phyloP scores from a whole-genome alignment of 768 basidiomycete genomes.

The Amanita thiersii region DNA sequence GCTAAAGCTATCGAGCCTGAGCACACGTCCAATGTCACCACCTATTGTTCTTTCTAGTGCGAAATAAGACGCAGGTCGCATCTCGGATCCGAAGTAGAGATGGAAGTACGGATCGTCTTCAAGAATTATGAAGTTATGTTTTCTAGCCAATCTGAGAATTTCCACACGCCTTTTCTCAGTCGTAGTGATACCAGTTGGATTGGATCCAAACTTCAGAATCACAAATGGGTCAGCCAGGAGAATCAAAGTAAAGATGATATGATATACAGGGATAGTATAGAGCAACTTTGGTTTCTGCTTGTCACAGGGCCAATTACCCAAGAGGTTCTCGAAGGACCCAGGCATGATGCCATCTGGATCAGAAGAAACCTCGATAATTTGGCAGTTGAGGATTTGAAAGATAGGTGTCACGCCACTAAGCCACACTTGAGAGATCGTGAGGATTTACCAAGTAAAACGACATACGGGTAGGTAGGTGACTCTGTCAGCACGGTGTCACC shows the following conservation, averaged over 20 bases:
- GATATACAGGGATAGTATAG: slow-evolving; percentile 67
- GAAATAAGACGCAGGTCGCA: slow-evolving; percentile 71
- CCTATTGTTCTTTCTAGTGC: slow-evolving; percentile 54
- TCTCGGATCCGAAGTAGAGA: slow-evolving; percentile 59
- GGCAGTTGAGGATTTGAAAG: slow-evolving; percentile 40
- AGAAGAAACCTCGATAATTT: slow-evolving; percentile 56
- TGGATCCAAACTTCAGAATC: slow-evolving; percentile 66
- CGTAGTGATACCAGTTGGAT: slow-evolving; percentile 76
- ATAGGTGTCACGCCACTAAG: slow-evolving; percentile 56
- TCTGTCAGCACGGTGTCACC: slow-evolving; percentile 81
- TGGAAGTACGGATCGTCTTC: slow-evolving; percentile 82
- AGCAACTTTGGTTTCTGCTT: slow-evolving; percentile 67
- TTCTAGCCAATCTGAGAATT: slow-evolving; percentile 57
- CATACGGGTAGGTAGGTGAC: slow-evolving; percentile 65
- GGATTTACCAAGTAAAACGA: slow-evolving; percentile 6
- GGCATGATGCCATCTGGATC: slow-evolving; percentile 68
- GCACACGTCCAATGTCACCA: slow-evolving; percentile 59
- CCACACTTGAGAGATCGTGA: slow-evolving; percentile 10
- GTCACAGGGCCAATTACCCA: slow-evolving; percentile 61
- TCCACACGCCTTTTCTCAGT: slow-evolving; percentile 57
- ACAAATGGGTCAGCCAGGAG: slow-evolving; percentile 3
- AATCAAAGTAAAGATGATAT: background rate
- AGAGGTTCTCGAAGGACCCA: slow-evolving; percentile 42
- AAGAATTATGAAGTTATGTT: slow-evolving; percentile 71
- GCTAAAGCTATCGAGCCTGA: slow-evolving; percentile 82